These are phyloP conservation scores for Ballota nigra DNA, from an alignment of 257 asterid genomes.

Conservation along the genomic window DNA sequence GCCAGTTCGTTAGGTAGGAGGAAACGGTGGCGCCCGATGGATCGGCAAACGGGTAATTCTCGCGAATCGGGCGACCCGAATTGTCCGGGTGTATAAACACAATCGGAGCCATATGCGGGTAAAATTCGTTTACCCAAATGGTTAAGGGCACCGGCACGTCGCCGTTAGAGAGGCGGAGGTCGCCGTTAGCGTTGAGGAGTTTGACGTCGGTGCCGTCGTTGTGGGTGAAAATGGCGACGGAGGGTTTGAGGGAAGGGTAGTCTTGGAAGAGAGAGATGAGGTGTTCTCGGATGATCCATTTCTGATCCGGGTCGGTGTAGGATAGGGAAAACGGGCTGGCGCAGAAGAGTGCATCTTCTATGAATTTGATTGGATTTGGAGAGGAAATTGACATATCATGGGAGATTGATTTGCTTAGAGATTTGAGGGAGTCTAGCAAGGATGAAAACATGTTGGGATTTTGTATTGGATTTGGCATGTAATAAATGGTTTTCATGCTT, in stretches of 20 bases:
- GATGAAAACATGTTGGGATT: not conserved
- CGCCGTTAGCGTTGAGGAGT: constrained; percentile 47
- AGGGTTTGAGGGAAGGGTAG: constrained; percentile 48
- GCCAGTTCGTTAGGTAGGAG: constrained; percentile 47
- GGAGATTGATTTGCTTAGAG: constrained; percentile 8
- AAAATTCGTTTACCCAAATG: constrained; percentile 63
- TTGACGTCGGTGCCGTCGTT: constrained; percentile 54
- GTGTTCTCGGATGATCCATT: constrained; percentile 58
- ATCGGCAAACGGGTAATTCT: constrained; percentile 49
- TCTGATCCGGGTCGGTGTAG: constrained; percentile 61
- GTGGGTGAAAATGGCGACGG: constrained; percentile 44
- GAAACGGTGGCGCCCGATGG: constrained; percentile 45
- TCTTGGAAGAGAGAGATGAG: constrained; percentile 50
- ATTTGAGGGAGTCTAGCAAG: constrained; percentile 15
- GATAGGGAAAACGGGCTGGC: constrained; percentile 38
- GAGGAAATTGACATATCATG: constrained; percentile 24
- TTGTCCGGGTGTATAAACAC: constrained; percentile 30
- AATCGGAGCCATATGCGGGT: constrained; percentile 53
- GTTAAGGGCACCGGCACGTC: constrained; percentile 40
- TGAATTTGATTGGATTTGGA: constrained; percentile 34
- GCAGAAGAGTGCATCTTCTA: constrained; percentile 64
- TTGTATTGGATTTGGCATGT: not conserved
- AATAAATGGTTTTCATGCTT: not conserved
- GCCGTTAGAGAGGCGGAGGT: constrained; percentile 28
- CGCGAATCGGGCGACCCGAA: constrained; percentile 22